Evolutionary conservation across 2,329 filamentous ascomycete species (phyloP).

Genomic region (Colletotrichum higginsianum): DNA sequence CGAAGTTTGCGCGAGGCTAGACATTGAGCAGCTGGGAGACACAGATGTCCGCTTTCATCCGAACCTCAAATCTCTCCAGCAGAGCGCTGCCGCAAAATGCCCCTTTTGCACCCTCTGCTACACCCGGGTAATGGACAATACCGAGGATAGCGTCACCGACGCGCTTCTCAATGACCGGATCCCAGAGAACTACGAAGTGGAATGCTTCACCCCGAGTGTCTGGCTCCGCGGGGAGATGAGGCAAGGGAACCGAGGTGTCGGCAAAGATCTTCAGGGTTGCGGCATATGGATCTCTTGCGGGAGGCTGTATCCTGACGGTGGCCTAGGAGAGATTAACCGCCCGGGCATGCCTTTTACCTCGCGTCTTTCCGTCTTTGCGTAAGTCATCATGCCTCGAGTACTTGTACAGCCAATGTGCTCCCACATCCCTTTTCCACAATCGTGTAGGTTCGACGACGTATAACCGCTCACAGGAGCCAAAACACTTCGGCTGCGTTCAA

Average conservation of each 20-base stretch:
- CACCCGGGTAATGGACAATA: neutral
- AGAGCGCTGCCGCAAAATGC: neutral
- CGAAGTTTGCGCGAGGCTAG: neutral
- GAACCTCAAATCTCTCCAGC: neutral
- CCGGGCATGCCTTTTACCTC: conserved; percentile 10
- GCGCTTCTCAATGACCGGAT: conserved; percentile 6
- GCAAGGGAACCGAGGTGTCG: neutral
- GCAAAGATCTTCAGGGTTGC: neutral
- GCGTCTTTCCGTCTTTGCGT: conserved; percentile 7
- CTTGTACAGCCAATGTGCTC: too few species aligned
- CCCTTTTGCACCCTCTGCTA: conserved; percentile 14
- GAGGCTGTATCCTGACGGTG: conserved; percentile 8
- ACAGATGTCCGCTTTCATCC: conserved; percentile 24
- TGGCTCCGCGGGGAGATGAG: conserved; percentile 21
- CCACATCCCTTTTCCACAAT: too few species aligned
- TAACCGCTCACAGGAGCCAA: neutral
- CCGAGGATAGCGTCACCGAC: neutral
- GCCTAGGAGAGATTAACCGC: neutral
- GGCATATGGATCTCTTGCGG: conserved; percentile 15
- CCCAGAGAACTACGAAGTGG: neutral
- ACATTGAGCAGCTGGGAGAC: neutral
- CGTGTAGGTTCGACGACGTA: neutral
- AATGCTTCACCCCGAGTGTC: conserved; percentile 4
- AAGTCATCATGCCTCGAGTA: neutral
- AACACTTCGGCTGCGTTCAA: neutral